These are phyloP conservation scores for Eutrema yunnanense DNA, from an alignment of 345 rosid genomes.

Conservation along the genomic window DNA sequence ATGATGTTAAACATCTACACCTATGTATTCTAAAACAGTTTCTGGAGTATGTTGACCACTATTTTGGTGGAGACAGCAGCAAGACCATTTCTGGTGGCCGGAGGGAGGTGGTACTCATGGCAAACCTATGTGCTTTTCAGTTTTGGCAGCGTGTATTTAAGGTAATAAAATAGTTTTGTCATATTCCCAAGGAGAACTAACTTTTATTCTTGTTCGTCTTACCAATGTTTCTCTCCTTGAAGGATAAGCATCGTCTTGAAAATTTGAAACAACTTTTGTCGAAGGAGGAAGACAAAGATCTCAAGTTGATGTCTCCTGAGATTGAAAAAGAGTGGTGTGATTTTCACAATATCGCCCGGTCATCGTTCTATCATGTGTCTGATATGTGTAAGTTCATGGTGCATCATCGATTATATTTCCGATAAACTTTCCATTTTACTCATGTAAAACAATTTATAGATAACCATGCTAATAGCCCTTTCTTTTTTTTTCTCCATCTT, in stretches of 20 bases:
- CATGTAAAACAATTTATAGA: not conserved
- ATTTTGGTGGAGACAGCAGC: conserved; percentile 45
- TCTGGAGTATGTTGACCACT: conserved; percentile 42
- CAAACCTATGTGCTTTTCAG: conserved; percentile 71
- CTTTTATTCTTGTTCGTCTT: conserved; percentile 13
- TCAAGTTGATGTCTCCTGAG: conserved; percentile 33
- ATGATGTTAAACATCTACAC: conserved; percentile 9
- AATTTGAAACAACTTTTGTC: conserved; percentile 46
- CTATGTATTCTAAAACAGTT: conserved; percentile 44
- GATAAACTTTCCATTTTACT: not conserved
- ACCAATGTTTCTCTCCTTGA: conserved; percentile 24
- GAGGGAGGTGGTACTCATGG: conserved; percentile 57
- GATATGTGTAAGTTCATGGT: conserved; percentile 58
- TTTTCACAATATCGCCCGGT: conserved; percentile 64
- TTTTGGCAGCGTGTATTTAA: conserved; percentile 85
- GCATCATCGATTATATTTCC: conserved; percentile 5
- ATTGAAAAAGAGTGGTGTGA: conserved; percentile 92
- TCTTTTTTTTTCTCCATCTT: not conserved
- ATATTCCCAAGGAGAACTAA: not conserved
- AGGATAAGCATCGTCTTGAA: conserved; percentile 76
- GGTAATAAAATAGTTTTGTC: conserved; percentile 34
- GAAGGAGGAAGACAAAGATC: conserved; percentile 35
- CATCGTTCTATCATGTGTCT: conserved; percentile 65
- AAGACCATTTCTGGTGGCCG: conserved; percentile 42
- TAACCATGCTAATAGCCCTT: not conserved